Percentiles rank a stretch among this genome's conserved stretches.
phyloP scores from a whole-genome alignment of 2,329 filamentous ascomycete genomes.

The Zymoseptoria crescenta region DNA sequence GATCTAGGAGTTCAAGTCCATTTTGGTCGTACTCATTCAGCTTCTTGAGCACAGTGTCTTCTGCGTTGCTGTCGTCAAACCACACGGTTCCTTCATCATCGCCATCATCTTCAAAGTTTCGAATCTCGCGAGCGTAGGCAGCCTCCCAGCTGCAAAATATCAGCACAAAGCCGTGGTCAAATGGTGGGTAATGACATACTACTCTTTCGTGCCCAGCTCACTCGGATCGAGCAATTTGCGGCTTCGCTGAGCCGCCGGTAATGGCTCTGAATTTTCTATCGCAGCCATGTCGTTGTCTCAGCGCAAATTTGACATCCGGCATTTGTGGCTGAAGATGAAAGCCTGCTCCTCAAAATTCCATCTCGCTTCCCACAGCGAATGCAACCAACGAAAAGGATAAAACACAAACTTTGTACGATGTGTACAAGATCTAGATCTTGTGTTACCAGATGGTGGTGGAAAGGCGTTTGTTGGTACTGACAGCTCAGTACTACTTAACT shows the following conservation, averaged over 20 bases:
- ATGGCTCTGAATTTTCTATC: neutral
- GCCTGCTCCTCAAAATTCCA: neutral
- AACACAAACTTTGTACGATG: no score
- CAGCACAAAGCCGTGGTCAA: neutral
- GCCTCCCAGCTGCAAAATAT: constrained; percentile 41
- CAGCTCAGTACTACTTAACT: neutral
- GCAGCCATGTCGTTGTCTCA: neutral
- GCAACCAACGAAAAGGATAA: no score
- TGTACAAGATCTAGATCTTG: no score
- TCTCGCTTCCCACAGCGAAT: neutral
- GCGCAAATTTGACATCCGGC: neutral
- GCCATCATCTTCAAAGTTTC: constrained; percentile 64
- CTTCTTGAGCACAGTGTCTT: constrained; percentile 67
- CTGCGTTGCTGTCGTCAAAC: constrained; percentile 91
- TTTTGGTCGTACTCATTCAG: constrained; percentile 45
- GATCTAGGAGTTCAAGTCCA: constrained; percentile 35
- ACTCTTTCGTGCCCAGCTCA: constrained; percentile 80
- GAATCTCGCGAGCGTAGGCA: constrained; percentile 63
- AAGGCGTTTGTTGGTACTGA: neutral
- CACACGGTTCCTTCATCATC: constrained; percentile 82
- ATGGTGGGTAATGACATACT: constrained; percentile 49
- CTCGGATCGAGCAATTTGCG: constrained; percentile 57
- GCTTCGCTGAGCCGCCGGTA: neutral
- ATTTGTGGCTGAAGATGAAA: neutral
- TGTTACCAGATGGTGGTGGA: no score